Evolutionary conservation across 1,139 yeast species (phyloP).

Genomic region (Yamadazyma spencermartinsiae): DNA sequence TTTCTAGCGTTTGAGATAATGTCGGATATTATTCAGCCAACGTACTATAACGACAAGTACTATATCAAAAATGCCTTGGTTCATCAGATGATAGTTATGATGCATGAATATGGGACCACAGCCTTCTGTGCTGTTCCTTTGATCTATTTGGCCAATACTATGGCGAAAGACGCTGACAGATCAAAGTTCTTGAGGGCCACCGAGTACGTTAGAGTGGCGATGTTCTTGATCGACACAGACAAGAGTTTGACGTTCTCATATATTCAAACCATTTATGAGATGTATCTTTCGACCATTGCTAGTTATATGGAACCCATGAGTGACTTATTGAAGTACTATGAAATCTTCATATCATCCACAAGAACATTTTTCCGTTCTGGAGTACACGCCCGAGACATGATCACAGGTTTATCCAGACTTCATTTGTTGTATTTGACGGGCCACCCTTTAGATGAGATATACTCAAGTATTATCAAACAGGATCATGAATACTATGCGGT

Average conservation of each 20-base stretch:
- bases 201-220: slow-evolving; percentile 36
- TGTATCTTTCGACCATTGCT: slow-evolving; percentile 46
- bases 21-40: slow-evolving; percentile 38
- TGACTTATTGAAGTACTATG: slow-evolving; percentile 35
- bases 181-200: slow-evolving; percentile 25
- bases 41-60: slow-evolving; percentile 28
- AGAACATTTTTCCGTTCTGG: slow-evolving; percentile 17
- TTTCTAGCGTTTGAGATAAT: slow-evolving; percentile 44
- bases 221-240: slow-evolving; percentile 36
- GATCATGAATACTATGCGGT: slow-evolving; percentile 11
- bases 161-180: slow-evolving; percentile 40
- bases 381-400: slow-evolving; percentile 13
- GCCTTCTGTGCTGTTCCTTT: slow-evolving; percentile 30
- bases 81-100: slow-evolving; percentile 24
- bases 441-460: slow-evolving; percentile 13
- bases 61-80: slow-evolving; percentile 26
- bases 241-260: slow-evolving; percentile 36
- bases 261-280: slow-evolving; percentile 43
- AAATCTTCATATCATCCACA: slow-evolving; percentile 22
- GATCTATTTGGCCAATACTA: slow-evolving; percentile 33
- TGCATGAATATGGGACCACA: slow-evolving; percentile 26
- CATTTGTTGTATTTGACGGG: slow-evolving; percentile 22
- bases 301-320: slow-evolving; percentile 43
- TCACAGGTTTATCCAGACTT: slow-evolving; percentile 19
- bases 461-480: slow-evolving; percentile 4